Conservation (phyloP, 2,329 filamentous ascomycete species). For the Aspergillus ochraceus region DNA sequence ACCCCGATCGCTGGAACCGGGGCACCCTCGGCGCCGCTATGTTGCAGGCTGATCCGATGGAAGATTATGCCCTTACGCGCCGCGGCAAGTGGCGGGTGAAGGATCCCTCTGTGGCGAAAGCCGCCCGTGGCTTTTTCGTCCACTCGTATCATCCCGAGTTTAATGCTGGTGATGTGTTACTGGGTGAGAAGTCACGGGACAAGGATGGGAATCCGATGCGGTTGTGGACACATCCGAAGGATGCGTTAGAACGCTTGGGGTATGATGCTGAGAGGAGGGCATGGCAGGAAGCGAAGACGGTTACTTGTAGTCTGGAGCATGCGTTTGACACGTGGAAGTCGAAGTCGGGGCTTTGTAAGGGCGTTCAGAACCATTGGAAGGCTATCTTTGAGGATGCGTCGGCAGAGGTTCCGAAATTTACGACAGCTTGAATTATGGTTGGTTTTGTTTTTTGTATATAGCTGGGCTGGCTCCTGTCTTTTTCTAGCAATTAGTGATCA, state of each 20-base stretch:
- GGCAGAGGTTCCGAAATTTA: neutral
- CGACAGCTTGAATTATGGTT: neutral
- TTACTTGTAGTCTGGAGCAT: constrained; percentile 29
- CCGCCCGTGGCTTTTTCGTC: constrained; percentile 30
- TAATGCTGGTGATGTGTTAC: constrained; percentile 28
- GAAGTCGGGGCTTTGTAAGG: constrained; percentile 15
- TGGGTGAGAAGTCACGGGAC: constrained; percentile 22
- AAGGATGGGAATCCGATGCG: constrained; percentile 21
- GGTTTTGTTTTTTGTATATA: neutral
- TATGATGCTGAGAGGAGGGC: constrained; percentile 31
- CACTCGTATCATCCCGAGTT: constrained; percentile 33
- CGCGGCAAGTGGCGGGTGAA: constrained; percentile 21
- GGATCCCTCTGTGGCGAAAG: constrained; percentile 16
- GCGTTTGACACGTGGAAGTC: constrained; percentile 27
- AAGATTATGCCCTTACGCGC: constrained; percentile 28
- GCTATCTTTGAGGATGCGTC: neutral
- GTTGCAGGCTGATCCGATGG: constrained; percentile 27
- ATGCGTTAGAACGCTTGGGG: constrained; percentile 28
- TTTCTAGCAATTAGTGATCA: neutral
- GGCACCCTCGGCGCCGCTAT: constrained; percentile 12
- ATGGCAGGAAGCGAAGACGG: constrained; percentile 29
- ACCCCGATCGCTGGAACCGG: constrained; percentile 9
- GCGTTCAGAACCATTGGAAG: constrained; percentile 16
- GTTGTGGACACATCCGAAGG: constrained; percentile 26
- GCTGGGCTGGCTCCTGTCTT: neutral